phyloP scores from a whole-genome alignment of 1,139 yeast genomes.

The Saccharomyces uvarum region DNA sequence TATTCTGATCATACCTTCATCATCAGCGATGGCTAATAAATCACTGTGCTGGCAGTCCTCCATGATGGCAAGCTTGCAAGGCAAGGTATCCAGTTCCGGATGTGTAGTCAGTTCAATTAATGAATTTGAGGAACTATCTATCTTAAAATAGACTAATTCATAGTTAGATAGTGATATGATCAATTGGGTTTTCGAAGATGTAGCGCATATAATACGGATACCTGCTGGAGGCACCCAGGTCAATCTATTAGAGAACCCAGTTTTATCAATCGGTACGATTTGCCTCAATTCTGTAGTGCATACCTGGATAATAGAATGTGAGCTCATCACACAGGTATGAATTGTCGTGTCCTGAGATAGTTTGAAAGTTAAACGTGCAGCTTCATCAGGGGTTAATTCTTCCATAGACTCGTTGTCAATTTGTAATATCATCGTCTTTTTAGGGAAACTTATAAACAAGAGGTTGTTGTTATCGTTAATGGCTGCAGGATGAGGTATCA shows the following conservation, averaged over 20 bases:
- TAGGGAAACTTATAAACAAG: slow-evolving; percentile 34
- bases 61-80: slow-evolving; percentile 50
- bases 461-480: slow-evolving; percentile 4
- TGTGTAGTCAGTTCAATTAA: slow-evolving; percentile 64
- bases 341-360: slow-evolving; percentile 53
- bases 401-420: slow-evolving; percentile 48
- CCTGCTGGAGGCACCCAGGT: slow-evolving; percentile 90
- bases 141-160: slow-evolving; percentile 77
- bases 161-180: slow-evolving; percentile 63
- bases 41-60: slow-evolving; percentile 33
- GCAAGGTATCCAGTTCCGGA: slow-evolving; percentile 46
- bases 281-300: slow-evolving; percentile 69
- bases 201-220: slow-evolving; percentile 49
- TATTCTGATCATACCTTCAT: slow-evolving; percentile 64
- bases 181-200: slow-evolving; percentile 62
- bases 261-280: slow-evolving; percentile 35
- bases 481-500: slow-evolving; percentile 10
- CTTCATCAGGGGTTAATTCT: slow-evolving; percentile 59
- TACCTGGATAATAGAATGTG: slow-evolving; percentile 58
- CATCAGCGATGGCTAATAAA: slow-evolving; percentile 62
- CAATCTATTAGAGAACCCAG: slow-evolving; percentile 25
- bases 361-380: slow-evolving; percentile 42
- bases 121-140: slow-evolving; percentile 47
- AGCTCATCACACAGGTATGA: slow-evolving; percentile 64
- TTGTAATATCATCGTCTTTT: slow-evolving; percentile 17